Evolutionary conservation across 371 early-diverging fungal species (phyloP).

Genomic region (Rhizomucor pusillus): DNA sequence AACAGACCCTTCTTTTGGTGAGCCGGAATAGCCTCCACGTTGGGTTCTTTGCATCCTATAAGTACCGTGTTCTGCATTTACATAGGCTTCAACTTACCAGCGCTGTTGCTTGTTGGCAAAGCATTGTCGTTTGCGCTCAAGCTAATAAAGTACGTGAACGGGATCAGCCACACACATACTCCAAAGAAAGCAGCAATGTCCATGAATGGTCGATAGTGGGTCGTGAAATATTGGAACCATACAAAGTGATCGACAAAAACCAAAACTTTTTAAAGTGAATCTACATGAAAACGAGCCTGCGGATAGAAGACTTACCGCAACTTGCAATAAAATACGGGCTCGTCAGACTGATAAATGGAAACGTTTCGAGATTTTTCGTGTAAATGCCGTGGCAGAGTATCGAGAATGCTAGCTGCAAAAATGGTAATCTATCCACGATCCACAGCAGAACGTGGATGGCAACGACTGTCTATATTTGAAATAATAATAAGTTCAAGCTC

Average conservation of each 20-base stretch:
- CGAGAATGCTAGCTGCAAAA: slow-evolving; percentile 61
- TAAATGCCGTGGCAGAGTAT: slow-evolving; percentile 70
- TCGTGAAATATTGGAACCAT: slow-evolving; percentile 84
- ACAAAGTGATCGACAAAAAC: slow-evolving; percentile 79
- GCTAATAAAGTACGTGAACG: slow-evolving; percentile 84
- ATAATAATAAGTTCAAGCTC: not conserved
- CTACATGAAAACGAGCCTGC: not conserved
- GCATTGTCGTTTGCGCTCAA: slow-evolving; percentile 85
- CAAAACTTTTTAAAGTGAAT: slow-evolving; percentile 54
- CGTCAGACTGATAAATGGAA: slow-evolving; percentile 68
- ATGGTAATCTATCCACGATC: slow-evolving; percentile 70
- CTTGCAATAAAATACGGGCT: slow-evolving; percentile 64
- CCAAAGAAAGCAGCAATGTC: slow-evolving; percentile 88
- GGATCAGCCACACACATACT: slow-evolving; percentile 83
- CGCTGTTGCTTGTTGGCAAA: slow-evolving; percentile 65
- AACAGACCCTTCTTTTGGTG: slow-evolving; percentile 22
- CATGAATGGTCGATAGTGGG: slow-evolving; percentile 62
- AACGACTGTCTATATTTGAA: slow-evolving; percentile 45
- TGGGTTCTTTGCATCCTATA: slow-evolving; percentile 6
- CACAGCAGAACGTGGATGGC: slow-evolving; percentile 63
- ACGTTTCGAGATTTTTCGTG: slow-evolving; percentile 65
- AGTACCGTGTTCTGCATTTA: not conserved
- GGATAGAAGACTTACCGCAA: slow-evolving; percentile 53
- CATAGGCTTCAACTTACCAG: not conserved
- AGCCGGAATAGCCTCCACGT: slow-evolving; percentile 15